These are phyloP conservation scores for Nicotiana rustica DNA, from an alignment of 305 asterid species.

Conservation along the genomic window DNA sequence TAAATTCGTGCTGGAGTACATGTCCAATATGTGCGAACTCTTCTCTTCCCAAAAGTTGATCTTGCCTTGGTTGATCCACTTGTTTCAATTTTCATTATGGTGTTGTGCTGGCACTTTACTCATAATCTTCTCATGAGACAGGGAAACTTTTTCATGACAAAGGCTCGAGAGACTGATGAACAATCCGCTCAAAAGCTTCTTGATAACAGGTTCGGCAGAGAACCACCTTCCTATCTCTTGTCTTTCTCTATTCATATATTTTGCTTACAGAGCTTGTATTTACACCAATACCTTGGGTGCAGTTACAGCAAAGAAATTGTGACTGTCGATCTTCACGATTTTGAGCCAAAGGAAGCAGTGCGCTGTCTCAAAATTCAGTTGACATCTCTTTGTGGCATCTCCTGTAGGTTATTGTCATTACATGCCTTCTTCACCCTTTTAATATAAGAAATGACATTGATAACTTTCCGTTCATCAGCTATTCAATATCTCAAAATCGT, in stretches of 20 bases:
- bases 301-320: constrained; percentile 63
- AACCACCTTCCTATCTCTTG: constrained; percentile 27
- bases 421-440: constrained; percentile 36
- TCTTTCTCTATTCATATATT: constrained; percentile 33
- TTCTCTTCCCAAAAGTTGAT: constrained; percentile 26
- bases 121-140: constrained; percentile 41
- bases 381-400: constrained; percentile 57
- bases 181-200: constrained; percentile 63
- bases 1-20: not conserved
- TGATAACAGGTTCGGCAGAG: constrained; percentile 58
- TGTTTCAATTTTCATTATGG: constrained; percentile 1
- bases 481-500: constrained; percentile 57
- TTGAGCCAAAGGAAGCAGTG: constrained; percentile 75
- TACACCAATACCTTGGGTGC: constrained; percentile 43
- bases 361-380: constrained; percentile 58
- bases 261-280: constrained; percentile 37
- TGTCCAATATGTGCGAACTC: constrained; percentile 10
- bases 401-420: constrained; percentile 55
- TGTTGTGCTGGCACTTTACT: constrained; percentile 14
- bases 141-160: constrained; percentile 76
- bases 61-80: constrained; percentile 26
- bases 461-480: constrained; percentile 50
- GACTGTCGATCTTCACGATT: constrained; percentile 51
- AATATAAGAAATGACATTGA: not conserved
- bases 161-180: constrained; percentile 86